These are phyloP conservation scores for Postia placenta DNA, from an alignment of 768 basidiomycete species.

Conservation along the genomic window DNA sequence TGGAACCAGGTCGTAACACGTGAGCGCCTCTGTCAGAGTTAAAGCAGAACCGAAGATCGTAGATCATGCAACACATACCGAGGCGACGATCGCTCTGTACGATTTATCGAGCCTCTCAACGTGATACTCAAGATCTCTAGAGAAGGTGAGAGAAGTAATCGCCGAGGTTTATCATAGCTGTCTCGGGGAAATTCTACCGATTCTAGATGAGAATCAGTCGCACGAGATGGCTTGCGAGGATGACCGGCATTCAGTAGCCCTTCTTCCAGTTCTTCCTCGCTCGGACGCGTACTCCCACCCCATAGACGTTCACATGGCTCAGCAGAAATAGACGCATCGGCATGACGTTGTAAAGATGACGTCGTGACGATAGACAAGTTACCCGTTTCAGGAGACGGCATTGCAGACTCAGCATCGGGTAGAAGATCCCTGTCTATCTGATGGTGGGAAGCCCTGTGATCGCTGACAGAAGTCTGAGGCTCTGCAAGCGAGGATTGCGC, in stretches of 20 bases:
- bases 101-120: conserved; percentile 27
- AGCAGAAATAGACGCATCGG: too few species aligned
- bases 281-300: too few species aligned
- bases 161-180: conserved; percentile 34
- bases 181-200: conserved; percentile 13
- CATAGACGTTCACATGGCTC: too few species aligned
- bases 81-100: neutral
- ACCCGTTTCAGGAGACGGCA: too few species aligned
- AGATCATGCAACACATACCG: neutral
- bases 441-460: too few species aligned
- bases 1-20: conserved; percentile 2
- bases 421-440: too few species aligned
- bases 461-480: too few species aligned
- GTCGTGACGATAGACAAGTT: too few species aligned
- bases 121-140: conserved; percentile 27
- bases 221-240: neutral
- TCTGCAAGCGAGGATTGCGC: too few species aligned
- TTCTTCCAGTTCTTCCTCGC: neutral
- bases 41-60: too few species aligned
- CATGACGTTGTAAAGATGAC: too few species aligned
- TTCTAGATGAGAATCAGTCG: neutral
- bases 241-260: neutral
- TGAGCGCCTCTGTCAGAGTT: conserved; percentile 1
- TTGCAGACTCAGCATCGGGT: too few species aligned
- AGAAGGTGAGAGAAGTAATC: conserved; percentile 22